Evolutionary conservation across 257 asterid genomes (phyloP).

Genomic region (Echium plantagineum): DNA sequence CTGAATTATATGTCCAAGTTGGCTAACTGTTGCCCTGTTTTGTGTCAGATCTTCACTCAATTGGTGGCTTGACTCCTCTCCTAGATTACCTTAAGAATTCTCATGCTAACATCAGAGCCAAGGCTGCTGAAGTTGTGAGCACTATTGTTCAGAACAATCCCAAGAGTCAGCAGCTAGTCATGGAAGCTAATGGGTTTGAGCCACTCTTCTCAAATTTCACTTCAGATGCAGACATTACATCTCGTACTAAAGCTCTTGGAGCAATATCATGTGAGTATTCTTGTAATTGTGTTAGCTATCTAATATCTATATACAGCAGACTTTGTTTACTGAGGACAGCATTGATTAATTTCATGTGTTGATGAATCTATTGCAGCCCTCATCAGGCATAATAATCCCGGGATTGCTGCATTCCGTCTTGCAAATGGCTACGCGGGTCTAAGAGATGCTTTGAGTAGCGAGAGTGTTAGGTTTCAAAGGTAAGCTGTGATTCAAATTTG

Average conservation of each 20-base stretch:
- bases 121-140: constrained; percentile 90
- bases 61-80: constrained; percentile 82
- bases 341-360: constrained; percentile 7
- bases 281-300: neutral
- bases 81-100: constrained; percentile 54
- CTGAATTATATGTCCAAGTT: neutral
- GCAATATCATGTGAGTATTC: constrained; percentile 70
- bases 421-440: constrained; percentile 72
- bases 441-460: constrained; percentile 69
- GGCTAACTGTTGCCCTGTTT: constrained; percentile 1
- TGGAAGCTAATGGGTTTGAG: constrained; percentile 83
- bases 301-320: too few relatives aligned
- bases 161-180: constrained; percentile 67
- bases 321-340: neutral
- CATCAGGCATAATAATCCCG: constrained; percentile 72
- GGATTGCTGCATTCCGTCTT: constrained; percentile 62
- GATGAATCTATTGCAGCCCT: constrained; percentile 36
- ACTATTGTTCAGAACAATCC: constrained; percentile 94
- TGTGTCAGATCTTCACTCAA: constrained; percentile 62
- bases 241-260: constrained; percentile 73
- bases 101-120: constrained; percentile 75
- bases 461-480: constrained; percentile 66
- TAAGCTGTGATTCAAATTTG: constrained; percentile 6
- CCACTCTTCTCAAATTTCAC: constrained; percentile 56
- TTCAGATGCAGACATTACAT: constrained; percentile 68